Evolutionary conservation across 352 stramenopile genomes (phyloP).

Genomic region (Pythium myriotylum): DNA sequence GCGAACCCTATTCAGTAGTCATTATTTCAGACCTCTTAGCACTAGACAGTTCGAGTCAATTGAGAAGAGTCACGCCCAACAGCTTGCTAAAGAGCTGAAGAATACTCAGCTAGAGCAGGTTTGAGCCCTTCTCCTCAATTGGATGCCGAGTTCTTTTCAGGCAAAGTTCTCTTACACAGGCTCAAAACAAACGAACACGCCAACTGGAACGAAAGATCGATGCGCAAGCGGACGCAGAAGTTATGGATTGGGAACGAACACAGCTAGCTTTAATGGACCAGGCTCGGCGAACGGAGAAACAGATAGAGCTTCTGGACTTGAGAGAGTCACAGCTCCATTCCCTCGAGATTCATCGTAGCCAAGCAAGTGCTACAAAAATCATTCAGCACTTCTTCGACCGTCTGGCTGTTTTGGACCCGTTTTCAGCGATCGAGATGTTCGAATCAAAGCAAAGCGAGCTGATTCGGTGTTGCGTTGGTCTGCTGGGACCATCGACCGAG

Average conservation of each 20-base stretch:
- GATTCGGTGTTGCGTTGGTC: conserved; percentile 20
- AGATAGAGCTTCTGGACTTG: conserved; percentile 21
- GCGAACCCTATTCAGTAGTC: neutral
- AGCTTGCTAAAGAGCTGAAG: conserved; percentile 24
- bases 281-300: conserved; percentile 6
- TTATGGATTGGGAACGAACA: conserved; percentile 43
- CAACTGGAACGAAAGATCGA: conserved; percentile 35
- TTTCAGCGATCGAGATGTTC: conserved; percentile 39
- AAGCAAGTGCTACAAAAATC: conserved; percentile 30
- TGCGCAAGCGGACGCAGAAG: conserved; percentile 28
- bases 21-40: conserved; percentile 5
- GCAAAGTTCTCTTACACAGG: conserved; percentile 21
- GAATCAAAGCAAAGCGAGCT: conserved; percentile 21
- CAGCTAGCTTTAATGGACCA: conserved; percentile 30
- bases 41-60: conserved; percentile 11
- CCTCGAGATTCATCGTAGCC: conserved; percentile 39
- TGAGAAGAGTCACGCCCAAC: conserved; percentile 1
- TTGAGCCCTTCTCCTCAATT: neutral
- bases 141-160: neutral
- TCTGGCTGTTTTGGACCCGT: conserved; percentile 35
- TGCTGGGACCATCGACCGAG: conserved; percentile 13
- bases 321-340: conserved; percentile 26
- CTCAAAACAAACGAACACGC: conserved; percentile 22
- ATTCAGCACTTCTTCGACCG: conserved; percentile 50
- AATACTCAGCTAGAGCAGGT: conserved; percentile 36